Evolutionary conservation across 352 stramenopile genomes (phyloP).

Genomic region (Pythium oligandrum): DNA sequence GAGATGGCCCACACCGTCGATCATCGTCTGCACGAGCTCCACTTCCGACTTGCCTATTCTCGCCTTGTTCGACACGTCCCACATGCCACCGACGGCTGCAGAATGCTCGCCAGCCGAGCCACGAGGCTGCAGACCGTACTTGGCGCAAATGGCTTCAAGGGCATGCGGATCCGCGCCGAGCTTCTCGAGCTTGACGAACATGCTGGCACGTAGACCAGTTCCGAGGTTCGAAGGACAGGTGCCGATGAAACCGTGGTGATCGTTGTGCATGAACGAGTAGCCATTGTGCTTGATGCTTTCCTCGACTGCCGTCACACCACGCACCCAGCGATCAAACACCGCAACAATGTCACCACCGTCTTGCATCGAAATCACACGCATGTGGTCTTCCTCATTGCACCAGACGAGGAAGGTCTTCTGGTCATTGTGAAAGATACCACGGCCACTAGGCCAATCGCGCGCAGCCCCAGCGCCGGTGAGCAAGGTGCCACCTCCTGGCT

Average conservation of each 20-base stretch:
- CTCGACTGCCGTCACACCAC: conserved; percentile 76
- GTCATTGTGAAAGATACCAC: conserved; percentile 93
- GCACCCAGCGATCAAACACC: conserved; percentile 87
- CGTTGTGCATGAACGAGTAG: conserved; percentile 85
- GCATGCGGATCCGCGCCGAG: conserved; percentile 64
- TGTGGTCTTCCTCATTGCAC: conserved; percentile 90
- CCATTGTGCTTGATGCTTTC: conserved; percentile 72
- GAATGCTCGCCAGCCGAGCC: conserved; percentile 83
- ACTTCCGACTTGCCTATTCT: conserved; percentile 92
- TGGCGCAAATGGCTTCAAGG: conserved; percentile 67
- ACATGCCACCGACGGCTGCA: conserved; percentile 79
- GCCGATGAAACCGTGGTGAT: conserved; percentile 86
- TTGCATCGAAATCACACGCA: conserved; percentile 88
- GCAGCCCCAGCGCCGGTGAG: conserved; percentile 82
- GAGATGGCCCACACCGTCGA: conserved; percentile 89
- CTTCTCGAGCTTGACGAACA: conserved; percentile 84
- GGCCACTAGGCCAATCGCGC: conserved; percentile 90
- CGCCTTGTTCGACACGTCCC: conserved; percentile 94
- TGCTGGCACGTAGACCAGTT: conserved; percentile 77
- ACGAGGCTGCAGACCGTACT: conserved; percentile 75
- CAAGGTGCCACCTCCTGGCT: conserved; percentile 85
- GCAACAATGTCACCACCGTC: conserved; percentile 87
- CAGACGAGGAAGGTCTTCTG: conserved; percentile 88
- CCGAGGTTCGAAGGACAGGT: conserved; percentile 87
- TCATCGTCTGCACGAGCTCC: conserved; percentile 94